phyloP scores from a whole-genome alignment of 148 eudicot genomes.

The Linanthus parryae region DNA sequence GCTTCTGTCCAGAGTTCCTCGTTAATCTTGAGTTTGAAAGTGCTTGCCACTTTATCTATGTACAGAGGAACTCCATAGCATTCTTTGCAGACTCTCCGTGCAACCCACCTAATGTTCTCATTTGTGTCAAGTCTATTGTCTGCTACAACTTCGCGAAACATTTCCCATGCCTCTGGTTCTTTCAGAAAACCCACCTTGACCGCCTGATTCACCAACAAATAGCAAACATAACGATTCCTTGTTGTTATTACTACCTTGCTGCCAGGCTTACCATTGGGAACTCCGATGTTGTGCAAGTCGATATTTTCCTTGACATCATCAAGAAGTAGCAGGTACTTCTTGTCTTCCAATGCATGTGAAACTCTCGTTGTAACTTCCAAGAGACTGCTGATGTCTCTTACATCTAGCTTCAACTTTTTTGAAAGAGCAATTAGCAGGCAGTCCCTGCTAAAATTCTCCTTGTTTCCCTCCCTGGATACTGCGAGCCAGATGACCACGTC shows the following conservation, averaged over 20 bases:
- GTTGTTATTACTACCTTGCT: conserved; percentile 18
- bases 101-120: not conserved
- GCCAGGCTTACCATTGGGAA: conserved; percentile 5
- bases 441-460: conserved; percentile 6
- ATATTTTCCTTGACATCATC: conserved; percentile 15
- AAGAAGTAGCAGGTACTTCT: conserved; percentile 12
- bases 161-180: conserved; percentile 7
- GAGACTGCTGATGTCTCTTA: not conserved
- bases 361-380: not conserved
- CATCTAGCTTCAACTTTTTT: not conserved
- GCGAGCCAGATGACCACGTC: conserved; percentile 14
- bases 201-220: not conserved
- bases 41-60: conserved; percentile 9
- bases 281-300: conserved; percentile 1
- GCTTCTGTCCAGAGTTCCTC: conserved; percentile 6
- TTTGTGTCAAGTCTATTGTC: not conserved
- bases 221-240: conserved; percentile 4
- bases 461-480: conserved; percentile 8
- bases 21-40: conserved; percentile 3
- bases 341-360: not conserved
- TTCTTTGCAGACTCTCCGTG: not conserved
- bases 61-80: conserved; percentile 10
- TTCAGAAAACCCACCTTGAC: conserved; percentile 4
- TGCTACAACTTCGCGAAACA: conserved; percentile 7
- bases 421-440: not conserved